Percentiles rank a stretch among this genome's conserved stretches.
Evolutionary conservation across 768 basidiomycete species (phyloP).

Genomic region (Auriscalpium microsporum): DNA sequence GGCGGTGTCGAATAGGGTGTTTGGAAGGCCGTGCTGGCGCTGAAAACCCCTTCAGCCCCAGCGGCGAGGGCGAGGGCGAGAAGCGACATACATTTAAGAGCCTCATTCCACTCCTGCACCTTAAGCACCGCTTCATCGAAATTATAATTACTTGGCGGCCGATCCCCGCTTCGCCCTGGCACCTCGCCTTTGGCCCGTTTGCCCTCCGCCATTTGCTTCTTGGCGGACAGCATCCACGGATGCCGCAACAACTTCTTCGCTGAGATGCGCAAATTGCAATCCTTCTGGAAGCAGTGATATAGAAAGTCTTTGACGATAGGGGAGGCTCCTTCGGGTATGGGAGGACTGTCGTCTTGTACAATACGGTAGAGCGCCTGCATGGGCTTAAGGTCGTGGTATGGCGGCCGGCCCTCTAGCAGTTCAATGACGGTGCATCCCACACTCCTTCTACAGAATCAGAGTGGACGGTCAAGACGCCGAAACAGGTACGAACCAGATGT

Average conservation of each 20-base stretch:
- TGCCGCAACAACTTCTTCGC: constrained; percentile 89
- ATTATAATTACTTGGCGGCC: constrained; percentile 72
- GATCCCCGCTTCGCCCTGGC: constrained; percentile 21
- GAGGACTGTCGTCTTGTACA: constrained; percentile 95
- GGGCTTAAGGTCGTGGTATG: constrained; percentile 91
- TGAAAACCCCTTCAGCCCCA: constrained; percentile 20
- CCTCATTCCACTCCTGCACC: constrained; percentile 99
- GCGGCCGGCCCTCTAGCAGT: constrained; percentile 83
- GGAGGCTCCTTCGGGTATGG: constrained; percentile 91
- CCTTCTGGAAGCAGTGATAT: constrained; percentile 97
- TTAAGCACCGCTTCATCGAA: constrained; percentile 91
- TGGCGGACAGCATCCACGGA: constrained; percentile 90
- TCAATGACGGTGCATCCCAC: constrained; percentile 99
- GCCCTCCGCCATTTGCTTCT: constrained; percentile 54
- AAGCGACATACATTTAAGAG: constrained; percentile 65
- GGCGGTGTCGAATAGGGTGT: constrained; percentile 38
- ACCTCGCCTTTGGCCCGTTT: constrained; percentile 29
- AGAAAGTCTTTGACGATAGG: constrained; percentile 95
- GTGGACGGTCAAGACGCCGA: not conserved
- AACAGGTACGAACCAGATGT: constrained; percentile 70
- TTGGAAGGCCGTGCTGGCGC: constrained; percentile 73
- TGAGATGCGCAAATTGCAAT: constrained; percentile 86
- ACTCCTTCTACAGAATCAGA: constrained; percentile 36
- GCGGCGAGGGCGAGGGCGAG: constrained; percentile 4
- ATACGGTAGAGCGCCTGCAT: constrained; percentile 99